Evolutionary conservation across 1,284 basidiomycete species (phyloP).

Genomic region (Exobasidium rhododendri): DNA sequence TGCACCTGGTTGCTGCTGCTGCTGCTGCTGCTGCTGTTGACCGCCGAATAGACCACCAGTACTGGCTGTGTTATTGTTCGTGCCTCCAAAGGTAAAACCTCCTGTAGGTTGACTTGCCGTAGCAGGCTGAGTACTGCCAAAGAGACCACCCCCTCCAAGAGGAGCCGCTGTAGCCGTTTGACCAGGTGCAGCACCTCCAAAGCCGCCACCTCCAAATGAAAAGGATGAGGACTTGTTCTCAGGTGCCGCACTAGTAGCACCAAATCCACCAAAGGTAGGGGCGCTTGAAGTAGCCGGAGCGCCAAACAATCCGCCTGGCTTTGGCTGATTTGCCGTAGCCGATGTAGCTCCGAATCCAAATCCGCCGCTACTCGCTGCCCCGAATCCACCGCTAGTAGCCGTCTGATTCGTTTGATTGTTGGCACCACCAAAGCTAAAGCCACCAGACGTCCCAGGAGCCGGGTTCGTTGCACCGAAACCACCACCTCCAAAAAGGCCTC

Average conservation of each 20-base stretch:
- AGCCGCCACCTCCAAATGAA: conserved; percentile 38
- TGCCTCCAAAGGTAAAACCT: conserved; percentile 18
- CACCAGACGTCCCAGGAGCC: conserved; percentile 43
- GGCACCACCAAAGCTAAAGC: conserved; percentile 37
- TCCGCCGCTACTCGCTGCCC: not conserved
- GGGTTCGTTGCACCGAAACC: conserved; percentile 47
- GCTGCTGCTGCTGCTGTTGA: conserved; percentile 27
- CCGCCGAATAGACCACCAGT: conserved; percentile 23
- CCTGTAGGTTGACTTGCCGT: conserved; percentile 34
- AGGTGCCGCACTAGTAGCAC: conserved; percentile 25
- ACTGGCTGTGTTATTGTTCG: conserved; percentile 13
- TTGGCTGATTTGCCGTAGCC: not conserved
- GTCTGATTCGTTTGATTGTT: conserved; percentile 21
- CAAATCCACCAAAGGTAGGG: conserved; percentile 37
- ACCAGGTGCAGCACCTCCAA: conserved; percentile 25
- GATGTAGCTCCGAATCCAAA: conserved; percentile 7
- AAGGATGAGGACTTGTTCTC: conserved; percentile 42
- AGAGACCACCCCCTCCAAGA: conserved; percentile 57
- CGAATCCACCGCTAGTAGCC: conserved; percentile 10
- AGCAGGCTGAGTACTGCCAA: conserved; percentile 45
- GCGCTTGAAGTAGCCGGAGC: conserved; percentile 25
- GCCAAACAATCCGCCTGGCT: conserved; percentile 11
- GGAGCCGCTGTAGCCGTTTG: conserved; percentile 36
- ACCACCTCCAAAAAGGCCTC: conserved; percentile 43
- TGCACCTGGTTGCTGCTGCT: conserved; percentile 25